Conservation (phyloP, 1,139 yeast genomes). For the Kodamaea sp. region DNA sequence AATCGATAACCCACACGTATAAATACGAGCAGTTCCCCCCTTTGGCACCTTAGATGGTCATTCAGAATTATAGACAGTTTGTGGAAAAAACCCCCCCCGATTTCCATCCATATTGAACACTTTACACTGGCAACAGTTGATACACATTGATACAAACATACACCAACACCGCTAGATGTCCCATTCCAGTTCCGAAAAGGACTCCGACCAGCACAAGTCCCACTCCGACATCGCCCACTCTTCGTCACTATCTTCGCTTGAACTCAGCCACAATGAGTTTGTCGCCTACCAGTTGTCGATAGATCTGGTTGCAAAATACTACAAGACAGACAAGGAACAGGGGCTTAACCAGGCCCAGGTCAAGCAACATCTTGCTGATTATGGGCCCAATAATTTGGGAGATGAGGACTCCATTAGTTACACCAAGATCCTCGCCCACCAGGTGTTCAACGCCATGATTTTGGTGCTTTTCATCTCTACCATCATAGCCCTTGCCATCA, state of each 20-base stretch:
- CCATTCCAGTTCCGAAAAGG: slow-evolving; percentile 2
- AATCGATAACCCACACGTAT: not conserved
- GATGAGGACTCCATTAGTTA: slow-evolving; percentile 28
- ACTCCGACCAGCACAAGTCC: no score
- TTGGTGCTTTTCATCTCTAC: slow-evolving; percentile 37
- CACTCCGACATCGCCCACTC: no score
- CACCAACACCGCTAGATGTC: no score
- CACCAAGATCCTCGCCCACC: slow-evolving; percentile 32
- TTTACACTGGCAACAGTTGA: no score
- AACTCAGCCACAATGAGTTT: slow-evolving; percentile 1
- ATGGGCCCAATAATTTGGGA: slow-evolving; percentile 32
- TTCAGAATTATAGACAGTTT: no score
- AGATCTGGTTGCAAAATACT: slow-evolving; percentile 13
- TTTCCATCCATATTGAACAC: no score
- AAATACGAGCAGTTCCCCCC: not conserved
- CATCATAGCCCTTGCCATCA: slow-evolving; percentile 36
- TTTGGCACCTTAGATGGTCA: no score
- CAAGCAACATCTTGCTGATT: slow-evolving; percentile 10
- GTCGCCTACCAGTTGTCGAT: slow-evolving; percentile 18
- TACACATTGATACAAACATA: no score
- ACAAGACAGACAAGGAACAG: slow-evolving; percentile 12
- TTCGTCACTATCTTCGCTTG: no score
- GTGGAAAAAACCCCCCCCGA: no score
- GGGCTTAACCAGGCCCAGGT: slow-evolving; percentile 19
- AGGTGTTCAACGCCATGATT: slow-evolving; percentile 41